These are phyloP conservation scores for Arthrobotrys sinensis DNA, from an alignment of 2,329 filamentous ascomycete genomes.

Conservation along the genomic window DNA sequence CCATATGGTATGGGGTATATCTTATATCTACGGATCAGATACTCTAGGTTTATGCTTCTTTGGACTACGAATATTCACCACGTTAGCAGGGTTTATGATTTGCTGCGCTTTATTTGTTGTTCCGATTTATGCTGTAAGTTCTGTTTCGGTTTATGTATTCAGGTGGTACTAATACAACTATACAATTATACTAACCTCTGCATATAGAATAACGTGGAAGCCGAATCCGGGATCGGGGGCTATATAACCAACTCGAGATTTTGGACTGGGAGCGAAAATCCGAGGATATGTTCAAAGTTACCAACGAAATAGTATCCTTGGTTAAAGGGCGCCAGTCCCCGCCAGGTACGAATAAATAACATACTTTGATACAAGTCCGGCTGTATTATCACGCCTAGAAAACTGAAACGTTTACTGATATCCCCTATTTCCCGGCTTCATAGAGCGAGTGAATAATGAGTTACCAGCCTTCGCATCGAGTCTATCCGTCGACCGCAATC, in stretches of 20 bases:
- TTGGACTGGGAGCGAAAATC: neutral
- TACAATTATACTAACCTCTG: too few species aligned
- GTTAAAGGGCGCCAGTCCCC: neutral
- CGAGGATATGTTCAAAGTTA: neutral
- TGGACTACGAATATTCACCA: too few species aligned
- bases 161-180: neutral
- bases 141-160: too few species aligned
- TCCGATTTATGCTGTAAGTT: too few species aligned
- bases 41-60: too few species aligned
- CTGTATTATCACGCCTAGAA: neutral
- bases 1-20: too few species aligned
- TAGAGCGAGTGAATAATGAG: neutral
- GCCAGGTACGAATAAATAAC: neutral
- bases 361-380: neutral
- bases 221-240: neutral
- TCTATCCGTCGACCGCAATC: neutral
- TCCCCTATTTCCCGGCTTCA: neutral
- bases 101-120: too few species aligned
- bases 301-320: neutral
- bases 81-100: too few species aligned
- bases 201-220: neutral
- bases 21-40: too few species aligned
- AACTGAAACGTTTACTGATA: neutral
- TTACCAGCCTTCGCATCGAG: neutral
- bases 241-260: neutral